Evolutionary conservation across 106 monocot species (phyloP).

Genomic region (Allium cepa): DNA sequence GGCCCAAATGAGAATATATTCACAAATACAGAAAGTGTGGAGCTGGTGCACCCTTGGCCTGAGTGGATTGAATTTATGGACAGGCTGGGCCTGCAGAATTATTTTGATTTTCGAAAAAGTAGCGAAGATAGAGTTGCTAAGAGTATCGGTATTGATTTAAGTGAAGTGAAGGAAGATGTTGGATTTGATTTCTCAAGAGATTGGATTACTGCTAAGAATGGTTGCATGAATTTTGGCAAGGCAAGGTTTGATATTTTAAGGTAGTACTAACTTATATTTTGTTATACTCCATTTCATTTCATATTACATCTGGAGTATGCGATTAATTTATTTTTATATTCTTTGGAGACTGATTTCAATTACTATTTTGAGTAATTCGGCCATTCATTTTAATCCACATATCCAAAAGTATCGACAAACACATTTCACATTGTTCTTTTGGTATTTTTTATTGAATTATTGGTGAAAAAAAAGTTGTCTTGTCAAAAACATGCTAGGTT

Average conservation of each 20-base stretch:
- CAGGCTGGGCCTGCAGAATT: slow-evolving; percentile 69
- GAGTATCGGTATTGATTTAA: slow-evolving; percentile 41
- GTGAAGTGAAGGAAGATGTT: slow-evolving; percentile 26
- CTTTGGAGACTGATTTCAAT: too few relatives aligned
- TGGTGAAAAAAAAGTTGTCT: too few relatives aligned
- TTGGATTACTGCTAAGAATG: slow-evolving; percentile 73
- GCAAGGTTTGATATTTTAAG: slow-evolving; percentile 91
- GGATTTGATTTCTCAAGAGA: slow-evolving; percentile 76
- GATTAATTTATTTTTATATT: neutral
- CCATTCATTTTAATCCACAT: too few relatives aligned
- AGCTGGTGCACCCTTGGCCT: slow-evolving; percentile 94
- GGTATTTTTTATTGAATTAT: too few relatives aligned
- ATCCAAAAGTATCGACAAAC: too few relatives aligned
- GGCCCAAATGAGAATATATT: slow-evolving; percentile 6
- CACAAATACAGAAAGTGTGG: slow-evolving; percentile 34
- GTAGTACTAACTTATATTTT: neutral
- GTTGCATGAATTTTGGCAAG: slow-evolving; percentile 75
- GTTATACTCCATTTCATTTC: neutral
- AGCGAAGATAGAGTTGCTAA: slow-evolving; percentile 35
- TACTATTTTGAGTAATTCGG: too few relatives aligned
- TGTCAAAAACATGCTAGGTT: too few relatives aligned
- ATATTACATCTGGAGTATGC: neutral
- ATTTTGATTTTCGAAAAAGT: slow-evolving; percentile 48
- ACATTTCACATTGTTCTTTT: too few relatives aligned
- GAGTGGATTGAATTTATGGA: slow-evolving; percentile 98